Evolutionary conservation across 805 yeast species (phyloP), one percentile per base, ranked within the genome.

Genomic region (Starmerella scarabaei): DNA sequence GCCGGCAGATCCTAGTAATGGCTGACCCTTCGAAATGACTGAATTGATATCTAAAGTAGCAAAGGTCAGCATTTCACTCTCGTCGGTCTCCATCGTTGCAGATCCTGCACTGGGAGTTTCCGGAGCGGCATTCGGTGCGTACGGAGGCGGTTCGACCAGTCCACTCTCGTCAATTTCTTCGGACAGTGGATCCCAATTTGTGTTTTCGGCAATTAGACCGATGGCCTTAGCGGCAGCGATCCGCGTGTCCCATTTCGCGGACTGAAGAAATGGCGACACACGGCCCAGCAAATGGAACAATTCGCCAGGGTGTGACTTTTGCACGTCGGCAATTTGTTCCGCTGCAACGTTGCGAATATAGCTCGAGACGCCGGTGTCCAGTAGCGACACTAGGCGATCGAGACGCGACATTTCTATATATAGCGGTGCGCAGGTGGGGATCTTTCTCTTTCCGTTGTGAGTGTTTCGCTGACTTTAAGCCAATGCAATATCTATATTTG

Each of bases 261-360:
- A 75, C 53, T 75, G 72, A 43, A 91, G 66, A 57, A 76, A 91
- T 0, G 99, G 97, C 52, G 85, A 83, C 1, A 91, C 94, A 43
- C 97, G 69, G 14, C 94, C 83, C 26, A 91, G 63, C 31, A 91
- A 63, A 42, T 79, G 79, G 38, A 84, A 67, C 17, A 82, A 73
- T 53, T 91, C 97, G 54, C 88, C 97, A 0, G 97, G 95, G 54
- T 91, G 97, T 32, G 80, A 80, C 58, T 80, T 80, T 21, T 95
- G 96, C 29, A 93, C 68, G 50, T 88, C 97, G 4, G 94, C 83
- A 49, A 91, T 67, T 62, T 91, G 99, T 54, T 88, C 95, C 2
- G 97, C 97, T 1, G 98, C 99, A 8, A 95, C 83, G 55, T 83
- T 84, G 49, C 97, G 72, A 33, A 91, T 91, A 57, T 84, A 80